phyloP scores from a whole-genome alignment of 2,329 filamentous ascomycete species.

The Arthroderma sp. region DNA sequence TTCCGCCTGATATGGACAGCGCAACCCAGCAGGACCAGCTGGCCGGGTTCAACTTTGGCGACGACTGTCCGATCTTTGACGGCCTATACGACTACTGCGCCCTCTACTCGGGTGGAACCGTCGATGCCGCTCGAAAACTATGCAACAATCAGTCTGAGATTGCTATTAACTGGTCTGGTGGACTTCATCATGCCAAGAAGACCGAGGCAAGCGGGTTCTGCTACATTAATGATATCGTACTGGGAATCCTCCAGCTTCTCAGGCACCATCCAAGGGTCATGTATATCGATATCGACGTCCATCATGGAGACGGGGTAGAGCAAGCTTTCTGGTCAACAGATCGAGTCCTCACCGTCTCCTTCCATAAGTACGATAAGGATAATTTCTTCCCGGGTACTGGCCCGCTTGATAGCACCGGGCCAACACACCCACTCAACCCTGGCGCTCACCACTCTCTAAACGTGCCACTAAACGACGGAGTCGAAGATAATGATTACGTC shows the following conservation, averaged over 20 bases:
- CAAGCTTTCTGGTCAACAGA: conserved; percentile 85
- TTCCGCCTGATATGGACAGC: conserved; percentile 57
- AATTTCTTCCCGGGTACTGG: conserved; percentile 86
- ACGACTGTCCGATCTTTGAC: conserved; percentile 93
- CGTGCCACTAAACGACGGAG: conserved; percentile 78
- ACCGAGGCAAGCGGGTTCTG: conserved; percentile 91
- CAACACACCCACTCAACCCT: conserved; percentile 67
- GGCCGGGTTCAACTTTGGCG: conserved; percentile 73
- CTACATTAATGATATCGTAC: conserved; percentile 97
- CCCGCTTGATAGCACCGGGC: conserved; percentile 73
- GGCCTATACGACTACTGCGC: conserved; percentile 92
- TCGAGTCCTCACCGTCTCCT: conserved; percentile 82
- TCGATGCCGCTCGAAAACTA: conserved; percentile 84
- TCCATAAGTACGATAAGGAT: conserved; percentile 86
- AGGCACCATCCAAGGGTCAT: conserved; percentile 72
- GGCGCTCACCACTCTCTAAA: conserved; percentile 85
- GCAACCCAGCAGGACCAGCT: conserved; percentile 44
- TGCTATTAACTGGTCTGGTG: conserved; percentile 94
- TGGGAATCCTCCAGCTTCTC: conserved; percentile 80
- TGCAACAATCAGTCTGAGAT: conserved; percentile 81
- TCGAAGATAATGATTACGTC: conserved; percentile 81
- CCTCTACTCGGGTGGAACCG: conserved; percentile 77
- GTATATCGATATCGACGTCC: conserved; percentile 90
- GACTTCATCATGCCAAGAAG: conserved; percentile 92
- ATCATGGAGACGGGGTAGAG: conserved; percentile 83